Evolutionary conservation across 2,329 filamentous ascomycete genomes (phyloP).

Genomic region (Akanthomyces muscarius): DNA sequence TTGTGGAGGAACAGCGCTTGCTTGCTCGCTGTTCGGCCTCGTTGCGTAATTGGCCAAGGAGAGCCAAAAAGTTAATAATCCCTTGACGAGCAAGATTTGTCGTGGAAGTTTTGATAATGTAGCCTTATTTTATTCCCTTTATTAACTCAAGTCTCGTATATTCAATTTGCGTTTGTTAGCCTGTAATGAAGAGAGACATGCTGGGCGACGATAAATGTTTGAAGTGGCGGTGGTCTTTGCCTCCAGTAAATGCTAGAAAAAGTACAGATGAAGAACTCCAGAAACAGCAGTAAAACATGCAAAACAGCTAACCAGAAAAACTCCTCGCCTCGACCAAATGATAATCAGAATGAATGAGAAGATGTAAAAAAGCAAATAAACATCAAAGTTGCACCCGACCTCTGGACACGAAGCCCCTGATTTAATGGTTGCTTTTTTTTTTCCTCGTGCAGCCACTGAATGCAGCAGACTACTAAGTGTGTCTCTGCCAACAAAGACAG

Average conservation of each 20-base stretch:
- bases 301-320: neutral
- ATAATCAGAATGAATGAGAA: neutral
- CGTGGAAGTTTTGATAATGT: slow-evolving; percentile 33
- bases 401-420: neutral
- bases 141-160: slow-evolving; percentile 22
- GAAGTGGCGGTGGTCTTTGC: neutral
- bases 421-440: neutral
- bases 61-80: slow-evolving; percentile 17
- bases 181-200: neutral
- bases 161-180: neutral
- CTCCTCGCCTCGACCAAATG: slow-evolving; percentile 5
- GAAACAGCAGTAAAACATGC: neutral
- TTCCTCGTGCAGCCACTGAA: neutral
- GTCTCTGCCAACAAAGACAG: neutral
- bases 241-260: slow-evolving; percentile 9
- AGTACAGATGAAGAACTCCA: neutral
- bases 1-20: slow-evolving; percentile 15
- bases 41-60: slow-evolving; percentile 1
- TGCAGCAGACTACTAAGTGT: too few relatives aligned
- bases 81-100: slow-evolving; percentile 21
- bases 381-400: neutral
- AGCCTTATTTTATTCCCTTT: slow-evolving; percentile 32
- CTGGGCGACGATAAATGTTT: neutral
- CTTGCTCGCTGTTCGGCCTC: slow-evolving; percentile 14
- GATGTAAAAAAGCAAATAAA: neutral